A percentile compares a stretch with the other conserved stretches of the same genome.
phyloP scores from a whole-genome alignment of 2,329 filamentous ascomycete species.

The Penicillium frequentans region DNA sequence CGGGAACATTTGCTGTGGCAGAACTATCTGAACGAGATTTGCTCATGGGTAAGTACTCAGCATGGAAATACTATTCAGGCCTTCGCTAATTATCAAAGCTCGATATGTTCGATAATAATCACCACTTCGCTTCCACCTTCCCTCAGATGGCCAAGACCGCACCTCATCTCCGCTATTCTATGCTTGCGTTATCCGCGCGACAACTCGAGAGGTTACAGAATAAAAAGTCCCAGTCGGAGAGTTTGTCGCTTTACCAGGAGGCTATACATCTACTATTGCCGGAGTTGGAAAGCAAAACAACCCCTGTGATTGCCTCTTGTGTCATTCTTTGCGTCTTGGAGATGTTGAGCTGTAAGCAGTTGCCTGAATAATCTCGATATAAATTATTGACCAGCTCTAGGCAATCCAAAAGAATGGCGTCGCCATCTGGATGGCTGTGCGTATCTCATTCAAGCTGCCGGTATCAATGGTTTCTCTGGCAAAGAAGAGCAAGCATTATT shows the following conservation, averaged over 20 bases:
- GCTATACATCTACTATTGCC: constrained; percentile 53
- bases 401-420: constrained; percentile 50
- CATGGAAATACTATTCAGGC: no score
- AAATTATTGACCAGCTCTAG: constrained; percentile 5
- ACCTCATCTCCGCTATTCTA: constrained; percentile 49
- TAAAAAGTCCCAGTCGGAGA: constrained; percentile 42
- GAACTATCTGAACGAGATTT: constrained; percentile 33
- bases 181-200: constrained; percentile 53
- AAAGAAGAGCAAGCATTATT: constrained; percentile 54
- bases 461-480: constrained; percentile 53
- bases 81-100: constrained; percentile 34
- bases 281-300: constrained; percentile 47
- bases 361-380: neutral
- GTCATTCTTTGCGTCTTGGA: constrained; percentile 56
- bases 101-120: constrained; percentile 55
- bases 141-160: constrained; percentile 49
- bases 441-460: constrained; percentile 51
- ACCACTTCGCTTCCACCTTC: constrained; percentile 51
- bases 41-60: constrained; percentile 24
- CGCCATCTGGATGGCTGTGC: constrained; percentile 56
- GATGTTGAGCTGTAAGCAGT: constrained; percentile 47
- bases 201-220: constrained; percentile 51
- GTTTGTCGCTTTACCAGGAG: constrained; percentile 52
- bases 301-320: constrained; percentile 53
- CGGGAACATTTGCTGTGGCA: constrained; percentile 34